Evolutionary conservation across 2,329 filamentous ascomycete species (phyloP).

Genomic region (Cercospora citrullina): DNA sequence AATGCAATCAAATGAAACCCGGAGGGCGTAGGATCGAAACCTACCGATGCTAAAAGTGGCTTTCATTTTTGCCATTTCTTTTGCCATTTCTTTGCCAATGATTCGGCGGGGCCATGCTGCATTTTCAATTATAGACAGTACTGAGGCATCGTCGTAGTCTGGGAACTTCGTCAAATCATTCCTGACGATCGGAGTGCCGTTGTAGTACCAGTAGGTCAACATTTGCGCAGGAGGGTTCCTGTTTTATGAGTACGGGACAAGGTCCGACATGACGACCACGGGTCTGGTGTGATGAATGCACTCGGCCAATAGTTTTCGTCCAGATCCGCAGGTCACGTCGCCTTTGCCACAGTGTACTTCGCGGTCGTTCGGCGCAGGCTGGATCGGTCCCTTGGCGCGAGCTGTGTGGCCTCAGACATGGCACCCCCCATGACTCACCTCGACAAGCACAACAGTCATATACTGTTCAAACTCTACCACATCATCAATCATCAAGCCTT

Average conservation of each 20-base stretch:
- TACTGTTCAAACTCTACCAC: background rate
- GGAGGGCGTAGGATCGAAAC: slow-evolving; percentile 26
- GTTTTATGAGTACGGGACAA: background rate
- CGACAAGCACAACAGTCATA: background rate
- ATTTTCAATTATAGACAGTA: background rate
- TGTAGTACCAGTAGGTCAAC: background rate
- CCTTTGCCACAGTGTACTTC: background rate
- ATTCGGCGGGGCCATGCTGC: background rate
- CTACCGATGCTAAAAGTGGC: slow-evolving; percentile 16
- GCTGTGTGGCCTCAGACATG: background rate
- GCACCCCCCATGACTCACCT: background rate
- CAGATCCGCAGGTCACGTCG: background rate
- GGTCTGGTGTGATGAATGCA: background rate
- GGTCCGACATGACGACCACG: background rate
- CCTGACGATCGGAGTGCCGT: background rate
- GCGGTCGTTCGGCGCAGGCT: background rate
- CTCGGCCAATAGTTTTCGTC: background rate
- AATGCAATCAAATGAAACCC: slow-evolving; percentile 8
- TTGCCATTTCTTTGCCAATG: background rate
- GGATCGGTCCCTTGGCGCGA: background rate
- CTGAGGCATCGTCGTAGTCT: background rate
- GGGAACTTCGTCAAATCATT: background rate
- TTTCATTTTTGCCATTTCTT: slow-evolving; percentile 5
- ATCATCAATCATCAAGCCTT: background rate
- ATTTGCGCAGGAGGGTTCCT: background rate